Evolutionary conservation across 129 eudicot species (phyloP).

Genomic region (Deinandra increscens): DNA sequence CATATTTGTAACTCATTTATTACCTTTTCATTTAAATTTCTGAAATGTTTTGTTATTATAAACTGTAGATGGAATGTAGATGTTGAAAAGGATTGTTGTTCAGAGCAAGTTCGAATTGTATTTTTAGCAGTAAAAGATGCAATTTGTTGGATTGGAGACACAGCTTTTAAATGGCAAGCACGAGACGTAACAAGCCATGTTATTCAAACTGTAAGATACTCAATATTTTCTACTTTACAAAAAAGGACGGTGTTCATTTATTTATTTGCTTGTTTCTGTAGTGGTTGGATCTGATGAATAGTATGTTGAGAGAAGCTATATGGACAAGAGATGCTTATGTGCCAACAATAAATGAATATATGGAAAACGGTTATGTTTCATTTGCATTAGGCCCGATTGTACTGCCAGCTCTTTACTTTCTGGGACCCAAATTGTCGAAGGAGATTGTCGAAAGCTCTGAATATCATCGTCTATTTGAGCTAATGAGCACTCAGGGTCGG

Average conservation of each 20-base stretch:
- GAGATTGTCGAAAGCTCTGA: slow-evolving; percentile 56
- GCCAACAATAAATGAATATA: slow-evolving; percentile 70
- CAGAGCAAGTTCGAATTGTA: too few relatives aligned
- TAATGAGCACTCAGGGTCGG: slow-evolving; percentile 86
- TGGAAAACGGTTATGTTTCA: slow-evolving; percentile 72
- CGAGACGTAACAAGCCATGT: too few relatives aligned
- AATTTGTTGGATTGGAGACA: too few relatives aligned
- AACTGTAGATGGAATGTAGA: too few relatives aligned
- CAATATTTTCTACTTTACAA: too few relatives aligned
- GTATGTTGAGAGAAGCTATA: slow-evolving; percentile 76
- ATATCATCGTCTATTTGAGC: slow-evolving; percentile 45
- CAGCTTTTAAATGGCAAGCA: too few relatives aligned
- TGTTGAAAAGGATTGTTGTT: too few relatives aligned
- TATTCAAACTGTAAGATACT: too few relatives aligned
- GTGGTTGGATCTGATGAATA: slow-evolving; percentile 72
- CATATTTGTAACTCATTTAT: too few relatives aligned
- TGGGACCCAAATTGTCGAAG: slow-evolving; percentile 76
- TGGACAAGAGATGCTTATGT: slow-evolving; percentile 45
- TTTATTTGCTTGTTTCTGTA: slow-evolving; percentile 27
- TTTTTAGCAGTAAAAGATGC: too few relatives aligned
- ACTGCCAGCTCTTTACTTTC: slow-evolving; percentile 69
- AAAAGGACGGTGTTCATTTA: neutral
- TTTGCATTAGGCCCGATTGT: slow-evolving; percentile 95
- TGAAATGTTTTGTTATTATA: too few relatives aligned
- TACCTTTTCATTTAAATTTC: too few relatives aligned